Base-by-base conservation (phyloP, 352 stramenopile genomes). In the Pythium phragmitis region DNA sequence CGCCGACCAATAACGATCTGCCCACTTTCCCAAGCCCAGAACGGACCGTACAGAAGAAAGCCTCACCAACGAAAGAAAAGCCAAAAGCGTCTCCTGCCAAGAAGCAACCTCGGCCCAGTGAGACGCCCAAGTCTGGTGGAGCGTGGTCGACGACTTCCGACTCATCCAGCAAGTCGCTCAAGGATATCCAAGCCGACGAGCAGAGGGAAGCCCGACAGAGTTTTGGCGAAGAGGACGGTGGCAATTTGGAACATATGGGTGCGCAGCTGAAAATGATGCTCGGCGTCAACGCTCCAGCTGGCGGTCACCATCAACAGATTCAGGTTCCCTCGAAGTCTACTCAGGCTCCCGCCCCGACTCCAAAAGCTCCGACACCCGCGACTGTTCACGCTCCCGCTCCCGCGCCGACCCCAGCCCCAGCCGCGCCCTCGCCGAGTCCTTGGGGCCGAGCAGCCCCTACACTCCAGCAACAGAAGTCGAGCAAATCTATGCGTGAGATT, bases 251-350 rank as follows among this genome's bases (percentile, higher is more conserved):
- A 17, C 78, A 94, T 34, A 96, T 96, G 87, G 87, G 85, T 34
- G 80, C 76, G 13, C 83, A 96, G 52, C 67, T 96, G 28, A 96
- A 96, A 70, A 92, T 93, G 80, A 96, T 96, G 87, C 74, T 96
- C 6, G 87, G 87, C 21, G 85, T 94, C 26, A 74, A 82, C 41
- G 67, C 66, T 34, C 28, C 54, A 47, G 30, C 70, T n/a, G 33
- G 16, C 0, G 33, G 34, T 21, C 16, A 23, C 19, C 45, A 53
- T 4, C 21, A 51, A 12, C 26, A 54, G 1, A 16, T 39, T 19
- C 62, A 61, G 37, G 13, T n/a, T 48, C 4, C 34, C 28, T 26
- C 46, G 7, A 16, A 37, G 16, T 7, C 23, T 49, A 2, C 52
- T 12, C 57, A 41, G 28, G 34, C 34, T 39, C 58, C 57, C 39